phyloP scores from a whole-genome alignment of 257 asterid species.

The Solanum tarapatanum region DNA sequence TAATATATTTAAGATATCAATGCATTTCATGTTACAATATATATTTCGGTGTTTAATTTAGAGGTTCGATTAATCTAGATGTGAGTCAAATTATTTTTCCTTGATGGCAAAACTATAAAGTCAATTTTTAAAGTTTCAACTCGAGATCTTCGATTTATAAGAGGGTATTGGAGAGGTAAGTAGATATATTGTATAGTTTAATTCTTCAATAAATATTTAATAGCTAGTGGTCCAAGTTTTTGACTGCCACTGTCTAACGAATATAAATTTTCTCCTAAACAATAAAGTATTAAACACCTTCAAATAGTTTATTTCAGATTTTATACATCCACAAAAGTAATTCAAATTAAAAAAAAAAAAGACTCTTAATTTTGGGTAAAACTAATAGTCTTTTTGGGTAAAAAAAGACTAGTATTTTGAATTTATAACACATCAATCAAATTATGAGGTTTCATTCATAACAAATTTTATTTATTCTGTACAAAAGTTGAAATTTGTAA shows the following conservation, averaged over 20 bases:
- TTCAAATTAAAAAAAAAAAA: background rate
- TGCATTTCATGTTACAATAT: background rate
- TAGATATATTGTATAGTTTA: background rate
- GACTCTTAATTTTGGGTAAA: background rate
- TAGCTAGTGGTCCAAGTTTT: background rate
- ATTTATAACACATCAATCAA: background rate
- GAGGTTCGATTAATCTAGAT: background rate
- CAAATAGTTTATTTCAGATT: background rate
- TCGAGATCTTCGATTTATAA: background rate
- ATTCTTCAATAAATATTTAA: background rate
- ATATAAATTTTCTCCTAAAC: background rate
- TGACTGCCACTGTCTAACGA: background rate
- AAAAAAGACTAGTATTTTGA: background rate
- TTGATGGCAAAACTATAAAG: background rate
- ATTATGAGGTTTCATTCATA: background rate
- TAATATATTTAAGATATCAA: background rate
- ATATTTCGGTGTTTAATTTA: fast-evolving
- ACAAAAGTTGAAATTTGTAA: background rate
- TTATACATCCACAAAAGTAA: background rate
- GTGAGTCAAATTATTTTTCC: background rate
- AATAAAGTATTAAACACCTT: background rate
- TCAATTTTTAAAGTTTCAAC: background rate
- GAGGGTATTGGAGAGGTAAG: background rate
- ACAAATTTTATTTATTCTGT: no score
- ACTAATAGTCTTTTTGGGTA: background rate